A percentile compares a stretch with the other conserved stretches of the same genome.
Evolutionary conservation across 352 stramenopile genomes (phyloP).

Genomic region (Globisporangium abappressorium): DNA sequence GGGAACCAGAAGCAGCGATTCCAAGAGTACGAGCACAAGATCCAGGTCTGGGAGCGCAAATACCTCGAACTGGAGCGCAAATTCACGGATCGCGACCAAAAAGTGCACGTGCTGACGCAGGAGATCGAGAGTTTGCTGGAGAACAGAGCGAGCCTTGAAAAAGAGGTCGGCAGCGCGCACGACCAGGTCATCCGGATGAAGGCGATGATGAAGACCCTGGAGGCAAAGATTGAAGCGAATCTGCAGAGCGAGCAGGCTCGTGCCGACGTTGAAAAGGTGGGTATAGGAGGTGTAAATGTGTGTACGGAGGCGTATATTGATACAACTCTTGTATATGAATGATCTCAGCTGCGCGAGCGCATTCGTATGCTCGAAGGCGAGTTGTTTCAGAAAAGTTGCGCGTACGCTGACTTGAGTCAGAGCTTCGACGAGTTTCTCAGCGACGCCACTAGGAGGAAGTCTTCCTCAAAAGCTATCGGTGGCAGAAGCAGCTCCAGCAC

Average conservation of each 20-base stretch:
- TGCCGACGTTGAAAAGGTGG: constrained; percentile 11
- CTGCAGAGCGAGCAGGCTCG: constrained; percentile 21
- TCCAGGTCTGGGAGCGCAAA: constrained; percentile 34
- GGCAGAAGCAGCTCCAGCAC: constrained; percentile 3
- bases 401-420: constrained; percentile 31
- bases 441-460: constrained; percentile 6
- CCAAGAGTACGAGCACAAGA: constrained; percentile 39
- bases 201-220: constrained; percentile 40
- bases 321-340: neutral
- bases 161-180: constrained; percentile 34
- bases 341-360: constrained; percentile 29
- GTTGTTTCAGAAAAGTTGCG: constrained; percentile 30
- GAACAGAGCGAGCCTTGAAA: constrained; percentile 32
- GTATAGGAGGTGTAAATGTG: no score
- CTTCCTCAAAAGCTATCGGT: constrained; percentile 4
- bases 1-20: constrained; percentile 25
- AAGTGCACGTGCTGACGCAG: constrained; percentile 24
- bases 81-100: constrained; percentile 19
- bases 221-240: constrained; percentile 39
- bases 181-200: constrained; percentile 50
- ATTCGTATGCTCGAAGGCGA: constrained; percentile 46
- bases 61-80: constrained; percentile 31
- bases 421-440: constrained; percentile 30
- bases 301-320: neutral
- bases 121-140: constrained; percentile 20